A percentile compares a stretch with the other conserved stretches of the same genome.
Evolutionary conservation across 2,329 filamentous ascomycete genomes (phyloP).

Genomic region (Botrytis elliptica): DNA sequence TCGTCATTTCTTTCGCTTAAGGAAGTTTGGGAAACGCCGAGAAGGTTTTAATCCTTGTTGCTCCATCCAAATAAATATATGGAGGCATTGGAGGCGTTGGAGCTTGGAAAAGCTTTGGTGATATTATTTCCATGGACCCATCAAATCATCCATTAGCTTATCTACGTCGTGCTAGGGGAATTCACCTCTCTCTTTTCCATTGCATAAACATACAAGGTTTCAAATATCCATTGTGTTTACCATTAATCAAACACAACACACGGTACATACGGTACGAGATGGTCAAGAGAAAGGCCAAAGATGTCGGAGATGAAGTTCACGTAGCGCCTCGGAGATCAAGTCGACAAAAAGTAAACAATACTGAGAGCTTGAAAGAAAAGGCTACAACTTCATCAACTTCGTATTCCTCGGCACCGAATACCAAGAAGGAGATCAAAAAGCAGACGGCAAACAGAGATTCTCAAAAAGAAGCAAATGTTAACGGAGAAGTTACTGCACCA

Average conservation of each 20-base stretch:
- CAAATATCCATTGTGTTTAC: not conserved
- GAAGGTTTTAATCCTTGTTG: conserved; percentile 2
- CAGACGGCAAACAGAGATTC: conserved; percentile 1
- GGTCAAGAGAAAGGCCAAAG: conserved; percentile 36
- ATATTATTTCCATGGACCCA: not conserved
- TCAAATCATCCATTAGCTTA: not conserved
- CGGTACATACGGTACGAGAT: conserved; percentile 20
- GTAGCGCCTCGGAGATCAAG: conserved; percentile 32
- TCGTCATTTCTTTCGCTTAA: conserved; percentile 19
- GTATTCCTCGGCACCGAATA: conserved; percentile 14
- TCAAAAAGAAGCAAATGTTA: conserved; percentile 11
- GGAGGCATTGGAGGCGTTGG: not conserved
- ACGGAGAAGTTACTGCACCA: not conserved
- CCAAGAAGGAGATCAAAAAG: conserved; percentile 21
- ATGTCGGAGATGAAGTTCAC: conserved; percentile 22
- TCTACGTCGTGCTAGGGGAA: not conserved
- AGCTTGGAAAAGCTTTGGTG: conserved; percentile 1
- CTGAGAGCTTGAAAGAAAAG: conserved; percentile 22
- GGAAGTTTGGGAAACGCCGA: conserved; percentile 13
- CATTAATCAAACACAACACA: not conserved
- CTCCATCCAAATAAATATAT: not conserved
- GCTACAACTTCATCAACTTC: conserved; percentile 19
- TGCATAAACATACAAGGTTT: conserved; percentile 11
- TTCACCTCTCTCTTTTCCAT: not conserved
- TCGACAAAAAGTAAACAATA: conserved; percentile 25